Conservation (phyloP, 345 rosid species). For the Bruguiera gymnorhiza region DNA sequence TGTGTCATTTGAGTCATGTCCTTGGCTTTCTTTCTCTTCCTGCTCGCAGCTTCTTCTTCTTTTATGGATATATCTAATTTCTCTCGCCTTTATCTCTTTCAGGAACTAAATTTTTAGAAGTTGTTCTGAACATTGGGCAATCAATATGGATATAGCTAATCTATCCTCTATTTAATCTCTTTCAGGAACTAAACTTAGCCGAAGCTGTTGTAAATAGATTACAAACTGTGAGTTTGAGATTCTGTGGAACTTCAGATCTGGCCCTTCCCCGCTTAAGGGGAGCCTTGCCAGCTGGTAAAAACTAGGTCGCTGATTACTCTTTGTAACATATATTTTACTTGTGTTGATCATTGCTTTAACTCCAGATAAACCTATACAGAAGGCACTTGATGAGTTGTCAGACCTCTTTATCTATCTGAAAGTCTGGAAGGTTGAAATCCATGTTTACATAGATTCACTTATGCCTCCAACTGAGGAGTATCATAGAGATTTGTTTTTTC, state of each 20-base stretch:
- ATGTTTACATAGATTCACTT: slow-evolving; percentile 70
- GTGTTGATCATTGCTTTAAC: slow-evolving; percentile 13
- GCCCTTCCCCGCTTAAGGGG: slow-evolving; percentile 96
- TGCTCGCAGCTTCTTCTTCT: no score
- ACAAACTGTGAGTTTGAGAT: slow-evolving; percentile 88
- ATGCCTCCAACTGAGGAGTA: slow-evolving; percentile 91
- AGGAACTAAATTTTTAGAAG: no score
- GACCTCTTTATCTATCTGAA: slow-evolving; percentile 71
- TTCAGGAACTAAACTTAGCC: slow-evolving; percentile 82
- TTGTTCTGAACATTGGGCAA: no score
- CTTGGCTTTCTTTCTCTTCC: no score
- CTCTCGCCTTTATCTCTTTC: no score
- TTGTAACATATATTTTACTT: background rate
- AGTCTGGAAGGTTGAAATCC: slow-evolving; percentile 74
- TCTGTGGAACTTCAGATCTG: slow-evolving; percentile 86
- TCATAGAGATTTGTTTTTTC: slow-evolving; percentile 78
- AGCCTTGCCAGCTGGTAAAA: slow-evolving; percentile 79
- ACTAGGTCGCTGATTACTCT: background rate
- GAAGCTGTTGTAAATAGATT: slow-evolving; percentile 90
- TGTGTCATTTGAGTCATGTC: background rate
- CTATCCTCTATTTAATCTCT: slow-evolving; percentile 20
- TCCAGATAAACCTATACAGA: slow-evolving; percentile 72
- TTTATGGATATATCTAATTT: no score
- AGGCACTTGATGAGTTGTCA: slow-evolving; percentile 88
- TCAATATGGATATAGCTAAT: no score